Conservation (phyloP, 2,329 filamentous ascomycete genomes). For the Calonectria pseudoreteaudii region DNA sequence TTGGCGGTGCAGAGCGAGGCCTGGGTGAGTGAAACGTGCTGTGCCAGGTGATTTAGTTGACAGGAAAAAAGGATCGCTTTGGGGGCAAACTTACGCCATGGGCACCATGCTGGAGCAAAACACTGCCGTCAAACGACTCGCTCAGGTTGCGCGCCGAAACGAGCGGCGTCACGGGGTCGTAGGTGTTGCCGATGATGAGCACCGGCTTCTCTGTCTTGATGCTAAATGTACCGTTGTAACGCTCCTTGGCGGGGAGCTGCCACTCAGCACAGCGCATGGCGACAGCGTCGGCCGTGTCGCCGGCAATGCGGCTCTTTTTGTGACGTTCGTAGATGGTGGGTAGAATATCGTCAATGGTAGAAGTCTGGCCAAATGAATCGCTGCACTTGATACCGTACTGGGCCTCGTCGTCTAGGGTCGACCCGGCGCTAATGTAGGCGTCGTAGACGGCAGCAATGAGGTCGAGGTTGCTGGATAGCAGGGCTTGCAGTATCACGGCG, state of each 20-base stretch:
- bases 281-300: conserved; percentile 27
- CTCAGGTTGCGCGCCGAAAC: conserved; percentile 52
- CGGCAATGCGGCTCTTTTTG: conserved; percentile 44
- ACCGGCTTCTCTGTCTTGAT: conserved; percentile 49
- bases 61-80: background rate
- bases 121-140: conserved; percentile 50
- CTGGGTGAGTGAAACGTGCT: conserved; percentile 31
- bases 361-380: conserved; percentile 45
- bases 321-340: conserved; percentile 39
- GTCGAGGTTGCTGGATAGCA: conserved; percentile 47
- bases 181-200: conserved; percentile 52
- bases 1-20: conserved; percentile 29
- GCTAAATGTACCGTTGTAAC: conserved; percentile 47
- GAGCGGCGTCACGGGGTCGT: conserved; percentile 54
- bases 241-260: conserved; percentile 51
- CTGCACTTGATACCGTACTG: conserved; percentile 48
- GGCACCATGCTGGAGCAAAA: conserved; percentile 50
- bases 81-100: conserved; percentile 47
- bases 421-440: background rate
- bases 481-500: conserved; percentile 51
- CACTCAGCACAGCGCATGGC: conserved; percentile 51
- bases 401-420: background rate
- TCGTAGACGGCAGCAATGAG: background rate
- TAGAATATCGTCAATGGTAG: conserved; percentile 43
- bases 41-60: background rate